Base-by-base conservation (phyloP, 768 basidiomycete genomes). In the Astraeus odoratus region DNA sequence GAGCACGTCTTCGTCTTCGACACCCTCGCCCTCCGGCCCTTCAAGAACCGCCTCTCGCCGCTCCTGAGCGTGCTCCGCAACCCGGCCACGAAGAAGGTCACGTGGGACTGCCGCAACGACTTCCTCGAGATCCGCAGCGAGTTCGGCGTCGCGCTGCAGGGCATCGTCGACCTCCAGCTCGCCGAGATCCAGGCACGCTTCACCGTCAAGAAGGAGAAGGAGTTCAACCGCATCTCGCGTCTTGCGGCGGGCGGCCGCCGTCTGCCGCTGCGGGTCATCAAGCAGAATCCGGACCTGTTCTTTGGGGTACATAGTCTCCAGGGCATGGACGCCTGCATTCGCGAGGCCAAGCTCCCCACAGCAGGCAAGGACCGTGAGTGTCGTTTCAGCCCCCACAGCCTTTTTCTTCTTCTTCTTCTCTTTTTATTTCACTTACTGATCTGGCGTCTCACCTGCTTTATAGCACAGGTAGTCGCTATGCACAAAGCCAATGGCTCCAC, bases 91-190 rank as follows among this genome's bases (percentile, higher is more conserved):
- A 55, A 58, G 24, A 73, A 72, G 51, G 50, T 73, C 48, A 65
- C 69, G 49, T 73, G 67, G 63, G 71, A 73, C 49, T 70, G 69
- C 9, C 59, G 70, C 1, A 64, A 64, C 53, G 71, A 72, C 51
- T 68, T 55, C 52, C 52, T 64, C 26, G 70, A 72, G 47, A 55
- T 73, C 3, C 50, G 23, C 8, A 42, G 57, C 15, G 39, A 49
- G 1, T 66, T 66, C 25, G 57, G 58, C 1, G 53, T 67, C 19
- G 22, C 39, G 0, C 49, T 73, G 19, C 49, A 54, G 8, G 58
- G 60, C 12, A 60, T 73, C 8, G 47, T 72, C 9, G 71, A 73
- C 47, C 58, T 73, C 23, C 70, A 72, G 46, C 56, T 73, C 12
- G 71, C 61, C 2, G 71, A 71, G 46, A 59, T 70, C 42, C 43